These are phyloP conservation scores for Bruguiera hainesii DNA, from an alignment of 441 rosid genomes.

Conservation along the genomic window DNA sequence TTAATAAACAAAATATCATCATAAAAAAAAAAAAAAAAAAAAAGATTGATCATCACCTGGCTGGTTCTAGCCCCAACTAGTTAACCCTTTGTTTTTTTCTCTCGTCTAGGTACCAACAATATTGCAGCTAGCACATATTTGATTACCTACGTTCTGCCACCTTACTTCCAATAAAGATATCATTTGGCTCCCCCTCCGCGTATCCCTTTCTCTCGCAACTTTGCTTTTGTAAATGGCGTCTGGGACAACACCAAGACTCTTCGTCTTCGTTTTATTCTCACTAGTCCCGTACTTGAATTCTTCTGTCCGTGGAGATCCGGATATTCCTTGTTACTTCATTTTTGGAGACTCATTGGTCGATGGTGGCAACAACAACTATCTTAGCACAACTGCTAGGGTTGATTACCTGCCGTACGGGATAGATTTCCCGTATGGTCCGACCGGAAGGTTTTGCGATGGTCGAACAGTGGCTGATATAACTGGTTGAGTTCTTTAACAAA, in stretches of 20 bases:
- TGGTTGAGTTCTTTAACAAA: slow-evolving; percentile 4
- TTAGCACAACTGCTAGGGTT: slow-evolving; percentile 22
- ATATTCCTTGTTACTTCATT: slow-evolving; percentile 41
- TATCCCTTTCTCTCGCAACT: not conserved
- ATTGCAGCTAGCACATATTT: too few species aligned
- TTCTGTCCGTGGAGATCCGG: slow-evolving; percentile 10
- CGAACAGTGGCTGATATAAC: slow-evolving; percentile 28
- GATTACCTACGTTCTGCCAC: too few species aligned
- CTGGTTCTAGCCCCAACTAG: too few species aligned
- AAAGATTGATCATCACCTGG: too few species aligned
- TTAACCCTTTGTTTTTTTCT: too few species aligned
- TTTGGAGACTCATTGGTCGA: slow-evolving; percentile 45
- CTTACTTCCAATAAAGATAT: too few species aligned
- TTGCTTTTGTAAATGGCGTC: slow-evolving; percentile 3
- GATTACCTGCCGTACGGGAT: slow-evolving; percentile 34
- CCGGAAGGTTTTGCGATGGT: slow-evolving; percentile 39
- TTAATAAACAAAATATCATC: too few species aligned
- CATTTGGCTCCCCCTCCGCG: not conserved
- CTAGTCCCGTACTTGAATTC: not conserved
- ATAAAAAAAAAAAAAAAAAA: too few species aligned
- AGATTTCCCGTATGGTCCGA: slow-evolving; percentile 32
- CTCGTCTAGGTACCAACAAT: too few species aligned
- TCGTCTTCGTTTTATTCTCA: not conserved
- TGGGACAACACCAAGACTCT: not conserved
- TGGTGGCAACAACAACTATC: slow-evolving; percentile 37